Conservation (phyloP, 2,329 filamentous ascomycete species). For the Neurospora sp. region DNA sequence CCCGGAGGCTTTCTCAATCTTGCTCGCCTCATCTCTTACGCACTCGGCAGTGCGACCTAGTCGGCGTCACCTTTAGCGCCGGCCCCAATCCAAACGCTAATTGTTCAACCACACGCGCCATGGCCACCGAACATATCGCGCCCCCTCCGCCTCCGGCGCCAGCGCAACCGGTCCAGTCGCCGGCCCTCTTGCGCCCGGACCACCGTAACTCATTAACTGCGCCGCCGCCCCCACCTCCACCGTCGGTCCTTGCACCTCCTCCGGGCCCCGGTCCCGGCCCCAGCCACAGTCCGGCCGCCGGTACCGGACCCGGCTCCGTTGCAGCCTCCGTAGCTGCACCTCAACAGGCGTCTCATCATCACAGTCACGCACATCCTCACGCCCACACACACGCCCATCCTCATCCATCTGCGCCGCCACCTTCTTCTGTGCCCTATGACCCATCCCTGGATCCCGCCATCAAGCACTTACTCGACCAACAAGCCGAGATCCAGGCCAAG, state of each 20-base stretch:
- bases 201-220: conserved; percentile 12
- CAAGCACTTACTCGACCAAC: conserved; percentile 38
- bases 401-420: conserved; percentile 7
- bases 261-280: conserved; percentile 2
- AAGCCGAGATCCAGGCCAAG: conserved; percentile 42
- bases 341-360: neutral
- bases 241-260: conserved; percentile 6
- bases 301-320: conserved; percentile 3
- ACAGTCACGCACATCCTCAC: conserved; percentile 2
- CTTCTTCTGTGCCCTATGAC: conserved; percentile 25
- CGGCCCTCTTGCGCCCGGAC: conserved; percentile 11
- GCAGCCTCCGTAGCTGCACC: conserved; percentile 5
- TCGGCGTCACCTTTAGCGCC: neutral
- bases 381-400: conserved; percentile 3
- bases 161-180: conserved; percentile 2
- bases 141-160: conserved; percentile 11
- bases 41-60: conserved; percentile 1
- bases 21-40: neutral
- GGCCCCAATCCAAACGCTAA: neutral
- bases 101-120: conserved; percentile 5
- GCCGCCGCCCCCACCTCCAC: conserved; percentile 10
- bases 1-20: neutral
- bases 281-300: neutral
- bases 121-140: conserved; percentile 17
- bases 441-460: conserved; percentile 33